phyloP scores from a whole-genome alignment of 306 rosid genomes.

The Vigna unguiculata region DNA sequence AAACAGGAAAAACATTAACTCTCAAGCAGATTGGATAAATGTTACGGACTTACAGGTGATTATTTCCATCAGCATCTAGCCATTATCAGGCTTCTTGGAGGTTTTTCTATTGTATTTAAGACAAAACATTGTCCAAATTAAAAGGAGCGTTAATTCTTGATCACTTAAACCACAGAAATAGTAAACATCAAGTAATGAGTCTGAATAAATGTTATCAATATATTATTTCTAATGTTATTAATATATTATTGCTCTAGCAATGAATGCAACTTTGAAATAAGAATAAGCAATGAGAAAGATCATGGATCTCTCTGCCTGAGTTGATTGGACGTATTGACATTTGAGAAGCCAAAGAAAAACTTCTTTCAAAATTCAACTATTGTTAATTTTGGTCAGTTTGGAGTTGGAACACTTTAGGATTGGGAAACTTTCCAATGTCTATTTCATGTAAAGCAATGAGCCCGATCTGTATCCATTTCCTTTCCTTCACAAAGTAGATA shows the following conservation, averaged over 20 bases:
- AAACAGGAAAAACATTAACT: slow-evolving; percentile 1
- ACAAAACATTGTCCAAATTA: not conserved
- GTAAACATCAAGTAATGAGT: too few relatives aligned
- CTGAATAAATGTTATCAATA: not conserved
- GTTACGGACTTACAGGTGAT: not conserved
- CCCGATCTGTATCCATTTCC: not conserved
- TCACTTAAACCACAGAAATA: too few relatives aligned
- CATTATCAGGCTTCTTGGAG: not conserved
- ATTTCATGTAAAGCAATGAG: not conserved
- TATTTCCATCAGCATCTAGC: slow-evolving; percentile 12
- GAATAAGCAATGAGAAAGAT: not conserved
- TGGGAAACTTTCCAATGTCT: not conserved
- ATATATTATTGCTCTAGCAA: not conserved
- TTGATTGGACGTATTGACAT: slow-evolving; percentile 10
- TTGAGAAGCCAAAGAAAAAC: slow-evolving; percentile 6
- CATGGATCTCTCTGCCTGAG: not conserved
- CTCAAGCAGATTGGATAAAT: slow-evolving; percentile 18
- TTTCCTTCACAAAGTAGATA: not conserved
- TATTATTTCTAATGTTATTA: not conserved
- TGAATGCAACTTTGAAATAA: not conserved
- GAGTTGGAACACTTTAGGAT: not conserved
- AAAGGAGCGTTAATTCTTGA: not conserved
- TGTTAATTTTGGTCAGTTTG: not conserved
- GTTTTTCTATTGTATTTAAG: not conserved
- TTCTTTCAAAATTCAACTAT: not conserved